Evolutionary conservation across 208 protist species (phyloP).

Genomic region (Perkinsela sp.): DNA sequence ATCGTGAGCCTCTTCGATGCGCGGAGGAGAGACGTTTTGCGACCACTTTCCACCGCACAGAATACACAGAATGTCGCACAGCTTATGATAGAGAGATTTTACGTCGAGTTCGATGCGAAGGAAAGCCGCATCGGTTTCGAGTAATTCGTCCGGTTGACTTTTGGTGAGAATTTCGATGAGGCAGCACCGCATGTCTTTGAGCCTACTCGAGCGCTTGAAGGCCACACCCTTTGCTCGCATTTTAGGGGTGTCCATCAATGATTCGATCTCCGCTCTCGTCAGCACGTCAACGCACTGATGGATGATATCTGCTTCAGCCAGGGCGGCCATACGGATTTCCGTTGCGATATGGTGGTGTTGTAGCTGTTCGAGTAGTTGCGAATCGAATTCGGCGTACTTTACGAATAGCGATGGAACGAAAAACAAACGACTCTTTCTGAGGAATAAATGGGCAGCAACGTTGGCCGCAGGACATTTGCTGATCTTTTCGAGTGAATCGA

Average conservation of each 20-base stretch:
- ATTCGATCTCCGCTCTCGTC: conserved; percentile 1
- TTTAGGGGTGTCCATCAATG: too few relatives aligned
- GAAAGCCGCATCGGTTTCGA: too few relatives aligned
- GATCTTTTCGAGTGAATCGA: not conserved
- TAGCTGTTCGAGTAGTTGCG: not conserved
- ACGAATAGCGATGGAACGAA: not conserved
- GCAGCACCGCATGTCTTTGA: too few relatives aligned
- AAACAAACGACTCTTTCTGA: not conserved
- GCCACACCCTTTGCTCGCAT: too few relatives aligned
- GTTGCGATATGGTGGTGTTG: not conserved
- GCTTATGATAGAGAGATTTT: not conserved
- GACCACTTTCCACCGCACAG: not conserved
- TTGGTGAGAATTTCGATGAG: too few relatives aligned
- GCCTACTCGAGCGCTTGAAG: too few relatives aligned
- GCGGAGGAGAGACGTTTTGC: not conserved
- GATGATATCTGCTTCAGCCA: not conserved
- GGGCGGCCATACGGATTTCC: not conserved
- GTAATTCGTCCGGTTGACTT: too few relatives aligned
- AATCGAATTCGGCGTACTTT: not conserved
- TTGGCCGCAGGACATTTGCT: not conserved
- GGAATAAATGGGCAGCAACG: not conserved
- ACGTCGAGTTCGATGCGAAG: too few relatives aligned
- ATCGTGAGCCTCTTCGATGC: not conserved
- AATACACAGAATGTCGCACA: not conserved
- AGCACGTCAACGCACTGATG: not conserved